Base-by-base conservation (phyloP, 192 early-diverging fungal genomes). In the Rhizoclosmatium sp. region DNA sequence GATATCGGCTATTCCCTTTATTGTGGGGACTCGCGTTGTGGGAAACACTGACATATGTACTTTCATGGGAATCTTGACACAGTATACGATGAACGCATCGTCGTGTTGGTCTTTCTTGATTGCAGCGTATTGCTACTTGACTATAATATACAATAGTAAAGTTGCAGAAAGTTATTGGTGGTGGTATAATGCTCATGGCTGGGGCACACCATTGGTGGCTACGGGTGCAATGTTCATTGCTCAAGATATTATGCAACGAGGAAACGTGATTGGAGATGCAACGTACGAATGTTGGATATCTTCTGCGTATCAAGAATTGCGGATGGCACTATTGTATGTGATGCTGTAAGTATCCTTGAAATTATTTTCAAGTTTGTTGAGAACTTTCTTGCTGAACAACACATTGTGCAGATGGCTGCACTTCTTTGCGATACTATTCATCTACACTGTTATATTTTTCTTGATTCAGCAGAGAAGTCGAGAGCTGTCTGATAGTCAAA, bases 281-380 rank as follows among this genome's bases (percentile, higher is more conserved):
- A 56, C 40, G 21, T 71, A 56, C 21, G 70, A 71, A 58, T 56
- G 46, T 47, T 71, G 70, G 70, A 71, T 71, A n/a, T 71, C 70
- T n/a, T 56, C 46, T 10, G 39, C 4, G 4, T 71, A 71, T 42
- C 12, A 4, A 4, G 51, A 71, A 47, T 31, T 56, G 12, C 70
- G 70, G 3, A 4, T 71, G 4, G 14, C 16, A 39, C 40, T 58
- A 4, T 71, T 56, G 16, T 71, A 71, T 42, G 31, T 31, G 31
- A 31, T 31, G 31, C 31, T 31, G 31, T 31, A 31, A 31, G 31
- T 31, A 31, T 31, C 31, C 31, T 31, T 31, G 31, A 31, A 31
- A 31, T 31, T 31, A 31, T 31, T 31, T 31, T 31, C 31, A 31
- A 31, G 31, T 31, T 31, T 31, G 31, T 31, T 31, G 31, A 31